Evolutionary conservation across 2,329 filamentous ascomycete species (phyloP).

Genomic region (Aspergillus sp.): DNA sequence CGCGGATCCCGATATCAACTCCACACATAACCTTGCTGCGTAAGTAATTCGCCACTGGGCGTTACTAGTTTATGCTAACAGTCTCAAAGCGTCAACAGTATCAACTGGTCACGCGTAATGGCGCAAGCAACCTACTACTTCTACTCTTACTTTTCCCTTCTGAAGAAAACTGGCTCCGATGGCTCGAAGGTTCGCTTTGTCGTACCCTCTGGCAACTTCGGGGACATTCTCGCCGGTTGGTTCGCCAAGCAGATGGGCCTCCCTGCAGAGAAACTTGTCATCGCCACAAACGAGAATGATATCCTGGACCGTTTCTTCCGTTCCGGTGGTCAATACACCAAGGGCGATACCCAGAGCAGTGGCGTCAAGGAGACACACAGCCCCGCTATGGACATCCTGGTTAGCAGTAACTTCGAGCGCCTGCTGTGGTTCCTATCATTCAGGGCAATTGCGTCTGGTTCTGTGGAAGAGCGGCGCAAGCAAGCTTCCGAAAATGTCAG

Average conservation of each 20-base stretch:
- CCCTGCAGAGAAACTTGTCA: constrained; percentile 80
- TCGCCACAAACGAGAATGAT: constrained; percentile 97
- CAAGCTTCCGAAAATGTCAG: constrained; percentile 71
- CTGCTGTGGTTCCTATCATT: constrained; percentile 87
- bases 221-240: constrained; percentile 84
- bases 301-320: constrained; percentile 92
- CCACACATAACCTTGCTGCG: constrained; percentile 78
- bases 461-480: constrained; percentile 47
- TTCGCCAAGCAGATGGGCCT: constrained; percentile 90
- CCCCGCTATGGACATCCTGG: constrained; percentile 96
- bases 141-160: constrained; percentile 84
- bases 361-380: constrained; percentile 89
- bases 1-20: constrained; percentile 79
- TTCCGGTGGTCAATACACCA: constrained; percentile 78
- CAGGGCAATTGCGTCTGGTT: constrained; percentile 55
- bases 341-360: constrained; percentile 63
- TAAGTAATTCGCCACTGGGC: neutral
- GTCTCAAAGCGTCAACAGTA: constrained; percentile 70
- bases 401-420: constrained; percentile 95
- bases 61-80: neutral
- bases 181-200: constrained; percentile 69
- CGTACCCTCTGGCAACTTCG: constrained; percentile 94
- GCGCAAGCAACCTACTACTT: constrained; percentile 98
- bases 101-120: constrained; percentile 93
- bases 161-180: constrained; percentile 59